Percentiles rank a stretch among this genome's conserved stretches.
These are phyloP conservation scores for Lumnitzera racemosa DNA, from an alignment of 345 rosid species.

Conservation along the genomic window DNA sequence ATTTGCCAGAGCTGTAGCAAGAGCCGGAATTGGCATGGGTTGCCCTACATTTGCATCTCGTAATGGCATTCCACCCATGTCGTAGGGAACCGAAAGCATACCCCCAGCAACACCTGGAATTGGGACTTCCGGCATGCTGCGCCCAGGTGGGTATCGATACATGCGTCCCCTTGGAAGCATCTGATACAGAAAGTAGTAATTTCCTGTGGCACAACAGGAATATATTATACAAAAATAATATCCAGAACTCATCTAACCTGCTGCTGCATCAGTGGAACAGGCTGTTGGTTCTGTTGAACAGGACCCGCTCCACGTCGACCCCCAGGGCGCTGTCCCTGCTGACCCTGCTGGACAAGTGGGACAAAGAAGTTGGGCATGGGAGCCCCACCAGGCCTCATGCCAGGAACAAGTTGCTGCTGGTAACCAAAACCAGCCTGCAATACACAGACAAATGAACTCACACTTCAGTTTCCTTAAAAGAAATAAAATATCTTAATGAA, in stretches of 20 bases:
- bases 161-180: conserved; percentile 72
- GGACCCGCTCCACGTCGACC: conserved; percentile 47
- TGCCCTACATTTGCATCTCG: conserved; percentile 44
- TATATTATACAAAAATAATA: not conserved
- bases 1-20: conserved; percentile 68
- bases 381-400: conserved; percentile 71
- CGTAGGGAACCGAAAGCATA: conserved; percentile 51
- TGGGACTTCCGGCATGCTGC: conserved; percentile 46
- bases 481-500: no score
- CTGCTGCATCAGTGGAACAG: conserved; percentile 57
- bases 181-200: conserved; percentile 6
- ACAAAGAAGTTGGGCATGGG: conserved; percentile 65
- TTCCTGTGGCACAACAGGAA: not conserved
- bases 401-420: conserved; percentile 79
- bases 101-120: conserved; percentile 47
- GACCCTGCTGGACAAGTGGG: conserved; percentile 55
- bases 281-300: conserved; percentile 57
- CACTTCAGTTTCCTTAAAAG: no score
- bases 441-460: not conserved
- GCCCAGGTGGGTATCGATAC: conserved; percentile 60
- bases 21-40: conserved; percentile 46
- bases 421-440: conserved; percentile 68
- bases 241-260: conserved; percentile 22
- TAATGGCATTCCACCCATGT: conserved; percentile 51
- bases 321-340: conserved; percentile 65